These are phyloP conservation scores for Cerrena zonata DNA, from an alignment of 1,284 basidiomycete species.

Conservation along the genomic window DNA sequence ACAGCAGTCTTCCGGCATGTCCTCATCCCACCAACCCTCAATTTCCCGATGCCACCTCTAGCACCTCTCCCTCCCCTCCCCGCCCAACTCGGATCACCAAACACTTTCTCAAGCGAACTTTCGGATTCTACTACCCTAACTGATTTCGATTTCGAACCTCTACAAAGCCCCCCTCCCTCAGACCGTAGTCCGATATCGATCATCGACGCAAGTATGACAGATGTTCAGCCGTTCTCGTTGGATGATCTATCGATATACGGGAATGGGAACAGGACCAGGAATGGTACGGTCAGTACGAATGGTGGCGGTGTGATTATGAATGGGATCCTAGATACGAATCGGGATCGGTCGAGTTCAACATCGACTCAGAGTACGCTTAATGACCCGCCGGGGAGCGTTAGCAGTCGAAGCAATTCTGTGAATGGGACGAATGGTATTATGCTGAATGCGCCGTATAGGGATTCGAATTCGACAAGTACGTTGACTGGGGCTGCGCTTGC, in stretches of 20 bases:
- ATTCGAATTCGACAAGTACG: too few relatives aligned
- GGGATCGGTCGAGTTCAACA: background rate
- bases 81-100: constrained; percentile 4
- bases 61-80: constrained; percentile 58
- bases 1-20: constrained; percentile 67
- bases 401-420: background rate
- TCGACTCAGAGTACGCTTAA: background rate
- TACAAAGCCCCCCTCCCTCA: background rate
- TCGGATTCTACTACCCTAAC: constrained; percentile 1
- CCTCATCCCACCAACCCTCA: constrained; percentile 51
- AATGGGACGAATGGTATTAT: too few relatives aligned
- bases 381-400: background rate
- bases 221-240: background rate
- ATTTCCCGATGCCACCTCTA: constrained; percentile 66
- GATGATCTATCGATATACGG: background rate
- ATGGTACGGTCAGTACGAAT: too few relatives aligned
- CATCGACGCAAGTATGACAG: background rate
- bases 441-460: too few relatives aligned
- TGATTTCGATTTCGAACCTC: background rate
- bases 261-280: too few relatives aligned
- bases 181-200: background rate
- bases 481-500: too few relatives aligned
- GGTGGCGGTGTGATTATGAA: too few relatives aligned
- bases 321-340: background rate
- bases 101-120: background rate